phyloP scores from a whole-genome alignment of 352 stramenopile species.

The Globisporangium rhizosaccharum region DNA sequence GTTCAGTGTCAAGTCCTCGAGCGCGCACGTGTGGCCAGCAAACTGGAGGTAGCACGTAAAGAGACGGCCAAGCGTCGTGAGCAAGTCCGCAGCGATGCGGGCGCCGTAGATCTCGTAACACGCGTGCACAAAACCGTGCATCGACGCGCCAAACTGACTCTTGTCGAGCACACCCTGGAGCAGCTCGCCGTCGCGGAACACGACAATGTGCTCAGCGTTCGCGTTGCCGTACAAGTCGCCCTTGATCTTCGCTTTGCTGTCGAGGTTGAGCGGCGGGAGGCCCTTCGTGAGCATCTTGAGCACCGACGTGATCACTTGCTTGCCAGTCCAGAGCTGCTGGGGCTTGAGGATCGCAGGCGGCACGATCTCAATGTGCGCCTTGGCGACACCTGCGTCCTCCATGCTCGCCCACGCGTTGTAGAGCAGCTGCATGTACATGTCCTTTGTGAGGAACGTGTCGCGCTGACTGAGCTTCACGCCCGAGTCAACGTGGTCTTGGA shows the following conservation, averaged over 20 bases:
- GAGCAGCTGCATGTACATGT: slow-evolving; percentile 98
- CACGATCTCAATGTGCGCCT: slow-evolving; percentile 92
- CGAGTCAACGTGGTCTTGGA: slow-evolving; percentile 99
- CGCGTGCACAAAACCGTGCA: slow-evolving; percentile 97
- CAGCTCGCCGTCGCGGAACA: slow-evolving; percentile 95
- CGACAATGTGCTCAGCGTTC: slow-evolving; percentile 95
- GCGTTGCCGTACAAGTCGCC: slow-evolving; percentile 91
- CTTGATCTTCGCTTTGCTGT: slow-evolving; percentile 97
- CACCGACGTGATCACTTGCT: slow-evolving; percentile 98
- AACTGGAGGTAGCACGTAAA: slow-evolving; percentile 99
- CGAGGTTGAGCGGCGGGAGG: slow-evolving; percentile 86
- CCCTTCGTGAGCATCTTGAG: slow-evolving; percentile 92
- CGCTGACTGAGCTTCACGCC: slow-evolving; percentile 98
- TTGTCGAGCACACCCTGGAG: slow-evolving; percentile 98
- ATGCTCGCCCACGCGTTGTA: slow-evolving; percentile 96
- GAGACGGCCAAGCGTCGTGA: slow-evolving; percentile 85
- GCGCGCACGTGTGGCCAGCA: slow-evolving; percentile 96
- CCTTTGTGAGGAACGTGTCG: slow-evolving; percentile 97
- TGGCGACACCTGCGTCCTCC: slow-evolving; percentile 85
- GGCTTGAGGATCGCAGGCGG: slow-evolving; percentile 98
- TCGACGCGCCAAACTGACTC: slow-evolving; percentile 96
- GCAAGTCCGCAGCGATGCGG: slow-evolving; percentile 76
- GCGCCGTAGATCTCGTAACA: slow-evolving; percentile 91
- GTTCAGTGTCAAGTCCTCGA: slow-evolving; percentile 98
- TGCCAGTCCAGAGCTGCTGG: slow-evolving; percentile 96